phyloP scores from a whole-genome alignment of 75 land plant genomes.

The Ceratopteris richardii region DNA sequence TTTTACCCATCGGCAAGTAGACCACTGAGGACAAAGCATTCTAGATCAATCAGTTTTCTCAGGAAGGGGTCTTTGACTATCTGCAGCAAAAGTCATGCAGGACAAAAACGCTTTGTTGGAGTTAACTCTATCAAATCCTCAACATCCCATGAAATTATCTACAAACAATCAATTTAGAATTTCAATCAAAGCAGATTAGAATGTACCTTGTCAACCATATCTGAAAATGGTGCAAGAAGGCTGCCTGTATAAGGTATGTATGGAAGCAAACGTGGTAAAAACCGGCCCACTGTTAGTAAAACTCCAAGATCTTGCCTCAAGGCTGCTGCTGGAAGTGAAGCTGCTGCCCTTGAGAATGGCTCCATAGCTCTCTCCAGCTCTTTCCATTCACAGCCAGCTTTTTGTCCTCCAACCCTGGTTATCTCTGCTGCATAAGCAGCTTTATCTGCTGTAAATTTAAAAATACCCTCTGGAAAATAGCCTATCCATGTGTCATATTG shows the following conservation, averaged over 20 bases:
- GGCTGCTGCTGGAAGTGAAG: constrained; percentile 27
- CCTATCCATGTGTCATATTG: constrained; percentile 29
- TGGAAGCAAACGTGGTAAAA: constrained; percentile 21
- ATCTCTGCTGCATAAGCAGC: constrained; percentile 29
- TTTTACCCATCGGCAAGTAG: constrained; percentile 31
- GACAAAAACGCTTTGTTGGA: no score
- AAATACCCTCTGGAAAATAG: constrained; percentile 27
- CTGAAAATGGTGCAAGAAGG: constrained; percentile 25
- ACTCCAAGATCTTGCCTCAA: constrained; percentile 23
- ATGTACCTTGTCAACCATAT: constrained; percentile 18
- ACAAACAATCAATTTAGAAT: neutral
- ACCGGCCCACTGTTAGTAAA: constrained; percentile 22
- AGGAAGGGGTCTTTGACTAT: constrained; percentile 29
- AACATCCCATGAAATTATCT: neutral
- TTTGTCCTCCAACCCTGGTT: constrained; percentile 12
- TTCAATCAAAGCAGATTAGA: neutral
- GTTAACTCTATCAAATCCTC: neutral
- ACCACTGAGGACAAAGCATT: constrained; percentile 31
- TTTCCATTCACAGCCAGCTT: constrained; percentile 22
- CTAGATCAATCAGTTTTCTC: constrained; percentile 22
- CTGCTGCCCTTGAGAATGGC: constrained; percentile 22
- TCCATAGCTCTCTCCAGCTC: constrained; percentile 23
- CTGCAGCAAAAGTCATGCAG: constrained; percentile 7
- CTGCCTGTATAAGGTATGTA: constrained; percentile 6
- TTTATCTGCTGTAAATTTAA: constrained; percentile 22